A percentile compares a stretch with the other conserved stretches of the same genome.
These are phyloP conservation scores for Cyclostephanos invisitatus DNA, from an alignment of 108 stramenopile species.

Conservation along the genomic window DNA sequence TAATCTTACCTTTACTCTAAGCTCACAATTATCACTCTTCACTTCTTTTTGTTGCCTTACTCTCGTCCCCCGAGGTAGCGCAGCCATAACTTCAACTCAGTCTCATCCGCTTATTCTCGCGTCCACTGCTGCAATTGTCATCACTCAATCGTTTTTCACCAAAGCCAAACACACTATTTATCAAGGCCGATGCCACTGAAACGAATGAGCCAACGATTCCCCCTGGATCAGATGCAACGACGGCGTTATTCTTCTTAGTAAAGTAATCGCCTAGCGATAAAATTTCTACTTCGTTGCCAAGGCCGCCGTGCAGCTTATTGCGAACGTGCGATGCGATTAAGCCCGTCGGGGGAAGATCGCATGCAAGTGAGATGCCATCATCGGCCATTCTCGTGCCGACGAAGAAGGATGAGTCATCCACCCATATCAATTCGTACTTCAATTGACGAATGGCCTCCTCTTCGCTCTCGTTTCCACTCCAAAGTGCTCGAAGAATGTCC, in stretches of 20 bases:
- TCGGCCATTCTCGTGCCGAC: constrained; percentile 50
- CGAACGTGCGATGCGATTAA: constrained; percentile 29
- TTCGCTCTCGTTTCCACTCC: constrained; percentile 27
- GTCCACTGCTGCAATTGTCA: not conserved
- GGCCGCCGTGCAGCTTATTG: constrained; percentile 27
- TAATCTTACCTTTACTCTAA: no score
- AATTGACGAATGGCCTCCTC: constrained; percentile 51
- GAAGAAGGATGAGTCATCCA: constrained; percentile 74
- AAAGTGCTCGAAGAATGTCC: constrained; percentile 64
- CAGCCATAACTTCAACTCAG: constrained; percentile 5
- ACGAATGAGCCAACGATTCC: constrained; percentile 15
- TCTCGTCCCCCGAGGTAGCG: no score
- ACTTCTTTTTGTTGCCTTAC: no score
- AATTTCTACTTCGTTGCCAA: constrained; percentile 27
- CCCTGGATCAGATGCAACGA: constrained; percentile 1
- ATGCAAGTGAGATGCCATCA: not conserved
- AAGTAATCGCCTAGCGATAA: constrained; percentile 30
- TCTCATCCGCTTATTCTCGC: constrained; percentile 22
- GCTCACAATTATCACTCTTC: no score
- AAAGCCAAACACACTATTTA: constrained; percentile 10
- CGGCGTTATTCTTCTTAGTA: not conserved
- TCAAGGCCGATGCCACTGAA: not conserved
- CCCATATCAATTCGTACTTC: constrained; percentile 80
- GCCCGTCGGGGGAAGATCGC: constrained; percentile 12
- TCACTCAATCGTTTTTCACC: not conserved